Percentiles rank a stretch among this genome's conserved stretches.
Conservation (phyloP, 1,284 basidiomycete species). For the Ceratobasidium theobromae region DNA sequence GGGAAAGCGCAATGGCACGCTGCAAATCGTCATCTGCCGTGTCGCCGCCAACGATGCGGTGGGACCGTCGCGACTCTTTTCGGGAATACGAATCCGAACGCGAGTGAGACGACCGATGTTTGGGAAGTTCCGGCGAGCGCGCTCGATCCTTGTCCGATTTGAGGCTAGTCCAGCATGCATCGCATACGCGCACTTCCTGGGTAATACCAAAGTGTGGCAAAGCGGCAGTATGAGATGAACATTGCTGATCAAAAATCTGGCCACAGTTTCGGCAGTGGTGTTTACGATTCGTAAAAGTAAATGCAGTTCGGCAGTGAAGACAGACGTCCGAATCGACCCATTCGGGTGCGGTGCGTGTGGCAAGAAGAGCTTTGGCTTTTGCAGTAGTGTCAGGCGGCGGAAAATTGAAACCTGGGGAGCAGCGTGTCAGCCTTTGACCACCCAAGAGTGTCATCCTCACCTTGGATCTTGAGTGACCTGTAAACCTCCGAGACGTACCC, state of each 20-base stretch:
- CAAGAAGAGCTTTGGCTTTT: conserved; percentile 78
- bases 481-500: conserved; percentile 79
- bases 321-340: conserved; percentile 98
- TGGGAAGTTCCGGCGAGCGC: conserved; percentile 18
- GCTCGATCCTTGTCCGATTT: conserved; percentile 51
- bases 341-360: conserved; percentile 86
- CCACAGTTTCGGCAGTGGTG: conserved; percentile 99
- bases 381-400: conserved; percentile 74
- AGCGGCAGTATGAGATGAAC: conserved; percentile 82
- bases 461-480: conserved; percentile 72
- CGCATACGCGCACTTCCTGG: conserved; percentile 93
- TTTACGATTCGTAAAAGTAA: conserved; percentile 95
- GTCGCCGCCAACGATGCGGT: conserved; percentile 54
- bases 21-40: conserved; percentile 86
- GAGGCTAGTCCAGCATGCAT: conserved; percentile 80
- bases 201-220: conserved; percentile 94
- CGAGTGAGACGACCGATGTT: not conserved
- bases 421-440: not conserved
- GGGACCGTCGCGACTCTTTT: conserved; percentile 35
- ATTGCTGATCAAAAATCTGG: conserved; percentile 92
- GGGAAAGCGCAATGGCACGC: conserved; percentile 88
- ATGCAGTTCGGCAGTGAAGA: conserved; percentile 86
- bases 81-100: conserved; percentile 12
- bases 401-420: conserved; percentile 68
- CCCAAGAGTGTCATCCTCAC: conserved; percentile 47